Evolutionary conservation across 257 asterid genomes (phyloP).

Genomic region (Agastache rugosa): DNA sequence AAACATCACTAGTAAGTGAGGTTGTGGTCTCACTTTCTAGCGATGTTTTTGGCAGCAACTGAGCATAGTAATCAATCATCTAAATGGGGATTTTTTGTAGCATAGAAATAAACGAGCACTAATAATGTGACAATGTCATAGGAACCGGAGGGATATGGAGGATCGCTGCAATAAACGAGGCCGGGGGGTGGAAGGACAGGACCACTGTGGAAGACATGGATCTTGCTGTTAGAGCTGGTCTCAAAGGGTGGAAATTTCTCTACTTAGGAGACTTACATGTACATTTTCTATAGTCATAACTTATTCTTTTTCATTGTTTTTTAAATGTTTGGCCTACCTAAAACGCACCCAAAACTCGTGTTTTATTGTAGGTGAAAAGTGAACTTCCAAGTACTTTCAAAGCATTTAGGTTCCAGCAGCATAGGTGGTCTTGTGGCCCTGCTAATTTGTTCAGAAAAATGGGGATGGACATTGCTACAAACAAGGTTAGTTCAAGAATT

Average conservation of each 20-base stretch:
- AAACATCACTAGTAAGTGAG: slow-evolving; percentile 1
- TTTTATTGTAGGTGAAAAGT: slow-evolving; percentile 54
- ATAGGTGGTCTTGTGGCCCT: slow-evolving; percentile 76
- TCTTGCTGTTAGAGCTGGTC: slow-evolving; percentile 74
- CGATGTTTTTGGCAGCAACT: slow-evolving; percentile 2
- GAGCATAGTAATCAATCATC: background rate
- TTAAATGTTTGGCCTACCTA: background rate
- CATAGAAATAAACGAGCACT: background rate
- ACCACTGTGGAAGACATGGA: slow-evolving; percentile 76
- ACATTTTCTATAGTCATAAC: background rate
- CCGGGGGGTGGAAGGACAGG: slow-evolving; percentile 77
- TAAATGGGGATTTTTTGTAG: background rate
- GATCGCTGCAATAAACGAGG: slow-evolving; percentile 60
- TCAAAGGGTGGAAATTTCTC: slow-evolving; percentile 73
- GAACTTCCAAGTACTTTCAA: slow-evolving; percentile 76
- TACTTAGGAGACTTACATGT: slow-evolving; percentile 70
- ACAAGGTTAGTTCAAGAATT: slow-evolving; percentile 47
- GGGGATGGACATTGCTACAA: slow-evolving; percentile 55
- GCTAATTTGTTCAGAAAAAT: slow-evolving; percentile 66
- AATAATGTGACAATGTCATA: slow-evolving; percentile 22
- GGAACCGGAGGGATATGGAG: slow-evolving; percentile 85
- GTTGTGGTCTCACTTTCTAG: background rate
- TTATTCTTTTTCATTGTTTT: background rate
- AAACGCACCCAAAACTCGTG: background rate
- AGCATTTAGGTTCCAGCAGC: slow-evolving; percentile 74